Evolutionary conservation across 23 red algal species (phyloP).

Genomic region (Cyanidiococcus yangmingshanensis): DNA sequence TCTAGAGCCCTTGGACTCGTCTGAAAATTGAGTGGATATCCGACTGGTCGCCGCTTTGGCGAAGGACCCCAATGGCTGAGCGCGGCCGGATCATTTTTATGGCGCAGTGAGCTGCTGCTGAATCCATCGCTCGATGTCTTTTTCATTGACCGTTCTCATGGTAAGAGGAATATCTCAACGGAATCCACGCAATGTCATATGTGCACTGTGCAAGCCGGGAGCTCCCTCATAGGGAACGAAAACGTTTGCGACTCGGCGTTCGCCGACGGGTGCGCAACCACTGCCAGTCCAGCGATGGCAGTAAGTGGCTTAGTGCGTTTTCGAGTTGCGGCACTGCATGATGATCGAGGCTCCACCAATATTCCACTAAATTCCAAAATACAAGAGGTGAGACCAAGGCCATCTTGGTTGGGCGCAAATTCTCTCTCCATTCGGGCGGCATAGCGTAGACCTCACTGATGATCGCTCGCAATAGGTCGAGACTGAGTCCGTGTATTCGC

Average conservation of each 20-base stretch:
- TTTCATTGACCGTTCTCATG: too few relatives aligned
- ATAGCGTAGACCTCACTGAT: conserved; percentile 1
- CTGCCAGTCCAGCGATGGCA: background rate
- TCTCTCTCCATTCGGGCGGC: conserved; percentile 2
- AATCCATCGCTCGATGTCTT: too few relatives aligned
- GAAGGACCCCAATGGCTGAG: too few relatives aligned
- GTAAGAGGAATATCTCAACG: too few relatives aligned
- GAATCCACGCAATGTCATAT: too few relatives aligned
- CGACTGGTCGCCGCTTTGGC: too few relatives aligned
- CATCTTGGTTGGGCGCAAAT: conserved; percentile 7
- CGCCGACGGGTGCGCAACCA: background rate
- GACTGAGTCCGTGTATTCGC: background rate
- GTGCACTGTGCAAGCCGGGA: too few relatives aligned
- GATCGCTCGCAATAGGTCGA: background rate
- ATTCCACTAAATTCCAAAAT: conserved; percentile 1
- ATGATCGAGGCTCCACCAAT: background rate
- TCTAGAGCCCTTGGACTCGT: background rate
- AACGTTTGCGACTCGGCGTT: background rate
- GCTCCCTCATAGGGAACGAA: background rate
- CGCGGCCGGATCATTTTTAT: too few relatives aligned
- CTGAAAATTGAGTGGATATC: too few relatives aligned
- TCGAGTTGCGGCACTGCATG: background rate
- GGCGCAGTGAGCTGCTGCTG: too few relatives aligned
- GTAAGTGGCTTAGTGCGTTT: background rate
- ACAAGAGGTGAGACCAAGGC: conserved; percentile 1